Evolutionary conservation across 1,139 yeast species (phyloP).

Genomic region (Candida anutae): DNA sequence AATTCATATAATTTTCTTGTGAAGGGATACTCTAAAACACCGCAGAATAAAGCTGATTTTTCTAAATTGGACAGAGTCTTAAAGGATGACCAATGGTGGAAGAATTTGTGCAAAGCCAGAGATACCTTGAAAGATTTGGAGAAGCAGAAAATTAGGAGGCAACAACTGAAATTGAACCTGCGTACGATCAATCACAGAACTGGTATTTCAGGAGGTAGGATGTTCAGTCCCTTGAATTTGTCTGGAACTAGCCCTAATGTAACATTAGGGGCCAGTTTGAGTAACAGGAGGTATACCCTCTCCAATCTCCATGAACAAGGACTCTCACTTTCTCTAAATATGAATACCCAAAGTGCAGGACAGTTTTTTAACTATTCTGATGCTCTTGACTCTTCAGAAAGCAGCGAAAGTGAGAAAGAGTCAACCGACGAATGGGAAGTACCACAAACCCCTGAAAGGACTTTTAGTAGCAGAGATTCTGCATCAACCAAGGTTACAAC

Average conservation of each 20-base stretch:
- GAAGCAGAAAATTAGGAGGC: constrained; percentile 11
- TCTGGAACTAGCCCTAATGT: constrained; percentile 11
- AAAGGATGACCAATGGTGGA: constrained; percentile 54
- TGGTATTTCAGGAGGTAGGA: constrained; percentile 2
- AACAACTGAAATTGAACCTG: constrained; percentile 4
- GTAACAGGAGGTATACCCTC: constrained; percentile 39
- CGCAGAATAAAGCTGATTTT: constrained; percentile 19
- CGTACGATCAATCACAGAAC: constrained; percentile 1
- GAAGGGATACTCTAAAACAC: constrained; percentile 44
- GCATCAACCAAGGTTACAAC: too few relatives aligned
- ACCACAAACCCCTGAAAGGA: too few relatives aligned
- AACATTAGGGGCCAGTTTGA: constrained; percentile 7
- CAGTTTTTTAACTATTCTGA: constrained; percentile 20
- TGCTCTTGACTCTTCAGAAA: constrained; percentile 15
- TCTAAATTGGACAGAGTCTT: constrained; percentile 25
- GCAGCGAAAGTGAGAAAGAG: constrained; percentile 15
- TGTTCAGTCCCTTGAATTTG: constrained; percentile 22
- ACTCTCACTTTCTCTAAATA: constrained; percentile 54
- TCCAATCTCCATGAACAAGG: constrained; percentile 67
- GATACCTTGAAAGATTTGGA: constrained; percentile 33
- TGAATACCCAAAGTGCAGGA: constrained; percentile 45
- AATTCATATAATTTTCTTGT: constrained; percentile 68
- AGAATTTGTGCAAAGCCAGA: constrained; percentile 51
- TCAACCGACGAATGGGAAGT: background rate
- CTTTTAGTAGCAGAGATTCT: too few relatives aligned